Evolutionary conservation across 2,329 filamentous ascomycete genomes (phyloP).

Genomic region (Phialophora macrospora): DNA sequence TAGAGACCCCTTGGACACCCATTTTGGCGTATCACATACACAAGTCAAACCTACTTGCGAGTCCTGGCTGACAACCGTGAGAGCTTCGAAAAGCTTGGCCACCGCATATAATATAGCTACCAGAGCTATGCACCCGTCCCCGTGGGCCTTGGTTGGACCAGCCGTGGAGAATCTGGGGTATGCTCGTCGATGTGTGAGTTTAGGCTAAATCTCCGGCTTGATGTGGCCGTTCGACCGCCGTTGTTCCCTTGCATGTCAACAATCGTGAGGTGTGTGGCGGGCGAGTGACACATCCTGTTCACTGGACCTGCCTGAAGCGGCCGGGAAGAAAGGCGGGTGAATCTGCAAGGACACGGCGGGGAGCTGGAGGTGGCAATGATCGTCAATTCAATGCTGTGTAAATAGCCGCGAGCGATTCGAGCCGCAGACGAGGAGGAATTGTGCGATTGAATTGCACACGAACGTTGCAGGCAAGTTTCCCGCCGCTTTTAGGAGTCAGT

Average conservation of each 20-base stretch:
- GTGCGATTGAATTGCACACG: too few relatives aligned
- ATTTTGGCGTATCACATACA: background rate
- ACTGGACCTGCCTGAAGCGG: conserved; percentile 11
- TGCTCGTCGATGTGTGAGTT: background rate
- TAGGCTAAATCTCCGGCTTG: conserved; percentile 15
- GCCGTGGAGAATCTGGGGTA: conserved; percentile 12
- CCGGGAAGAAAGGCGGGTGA: background rate
- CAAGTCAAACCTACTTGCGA: background rate
- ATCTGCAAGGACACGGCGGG: background rate
- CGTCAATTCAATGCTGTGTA: conserved; percentile 3
- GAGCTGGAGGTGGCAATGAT: conserved; percentile 10
- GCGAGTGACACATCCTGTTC: background rate
- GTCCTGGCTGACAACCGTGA: conserved; percentile 5
- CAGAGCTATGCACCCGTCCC: background rate
- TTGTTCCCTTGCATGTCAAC: background rate
- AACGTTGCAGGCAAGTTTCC: too few relatives aligned
- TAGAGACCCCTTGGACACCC: background rate
- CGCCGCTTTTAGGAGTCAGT: too few relatives aligned
- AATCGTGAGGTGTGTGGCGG: background rate
- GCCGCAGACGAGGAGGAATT: background rate
- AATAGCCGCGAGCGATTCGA: conserved; percentile 11
- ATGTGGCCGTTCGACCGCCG: background rate
- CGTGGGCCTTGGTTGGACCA: background rate
- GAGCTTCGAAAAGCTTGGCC: conserved; percentile 12
- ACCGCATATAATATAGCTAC: conserved; percentile 11